These are phyloP conservation scores for Crassisporium funariophilum DNA, from an alignment of 768 basidiomycete genomes.

Conservation along the genomic window DNA sequence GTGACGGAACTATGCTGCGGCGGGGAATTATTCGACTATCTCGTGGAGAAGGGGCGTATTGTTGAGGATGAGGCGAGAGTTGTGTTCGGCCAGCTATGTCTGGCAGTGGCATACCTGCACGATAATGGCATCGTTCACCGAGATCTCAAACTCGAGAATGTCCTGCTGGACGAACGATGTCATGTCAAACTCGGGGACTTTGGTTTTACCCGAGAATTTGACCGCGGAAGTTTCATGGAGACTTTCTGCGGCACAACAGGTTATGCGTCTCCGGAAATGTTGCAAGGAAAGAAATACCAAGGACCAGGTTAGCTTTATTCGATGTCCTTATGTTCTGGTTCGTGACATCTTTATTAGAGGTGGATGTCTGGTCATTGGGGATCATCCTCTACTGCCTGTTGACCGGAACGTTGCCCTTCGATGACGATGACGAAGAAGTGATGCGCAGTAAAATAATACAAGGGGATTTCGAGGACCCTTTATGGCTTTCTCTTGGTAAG, in stretches of 20 bases:
- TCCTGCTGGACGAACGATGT: conserved; percentile 87
- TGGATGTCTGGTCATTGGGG: conserved; percentile 94
- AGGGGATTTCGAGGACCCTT: conserved; percentile 88
- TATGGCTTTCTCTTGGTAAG: conserved; percentile 87
- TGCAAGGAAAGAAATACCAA: conserved; percentile 83
- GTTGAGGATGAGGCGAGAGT: conserved; percentile 81
- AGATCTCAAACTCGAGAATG: conserved; percentile 96
- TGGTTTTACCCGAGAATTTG: conserved; percentile 93
- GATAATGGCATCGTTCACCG: conserved; percentile 93
- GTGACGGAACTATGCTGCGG: conserved; percentile 96
- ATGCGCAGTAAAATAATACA: conserved; percentile 86
- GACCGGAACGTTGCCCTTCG: conserved; percentile 88
- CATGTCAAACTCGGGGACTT: conserved; percentile 94
- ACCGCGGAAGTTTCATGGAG: conserved; percentile 76
- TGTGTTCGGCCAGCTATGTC: conserved; percentile 94
- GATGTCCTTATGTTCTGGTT: conserved; percentile 1
- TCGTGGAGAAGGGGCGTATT: conserved; percentile 91
- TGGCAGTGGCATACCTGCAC: conserved; percentile 93
- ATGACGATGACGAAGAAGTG: conserved; percentile 81
- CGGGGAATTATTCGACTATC: conserved; percentile 97
- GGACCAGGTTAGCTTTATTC: conserved; percentile 68
- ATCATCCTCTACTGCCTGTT: conserved; percentile 89
- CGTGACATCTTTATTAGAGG: conserved; percentile 58
- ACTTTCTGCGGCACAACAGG: conserved; percentile 96
- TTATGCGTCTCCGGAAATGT: conserved; percentile 92